phyloP scores from a whole-genome alignment of 2,329 filamentous ascomycete species.

The Diaporthe vexans region DNA sequence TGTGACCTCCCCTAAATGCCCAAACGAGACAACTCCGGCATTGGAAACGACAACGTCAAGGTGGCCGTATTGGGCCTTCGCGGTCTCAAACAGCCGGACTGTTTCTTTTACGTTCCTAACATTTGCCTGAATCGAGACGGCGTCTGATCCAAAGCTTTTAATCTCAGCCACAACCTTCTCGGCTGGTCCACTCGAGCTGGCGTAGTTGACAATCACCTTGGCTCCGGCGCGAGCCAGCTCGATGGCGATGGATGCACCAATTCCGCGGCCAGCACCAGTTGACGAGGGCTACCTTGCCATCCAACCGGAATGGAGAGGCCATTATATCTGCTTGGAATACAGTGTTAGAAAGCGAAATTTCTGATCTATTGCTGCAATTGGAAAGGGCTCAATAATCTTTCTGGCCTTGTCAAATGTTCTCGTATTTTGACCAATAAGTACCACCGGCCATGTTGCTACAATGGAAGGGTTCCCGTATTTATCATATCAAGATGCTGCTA shows the following conservation, averaged over 20 bases:
- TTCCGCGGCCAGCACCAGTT: slow-evolving; percentile 66
- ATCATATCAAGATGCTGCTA: neutral
- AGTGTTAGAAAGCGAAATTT: neutral
- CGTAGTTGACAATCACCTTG: slow-evolving; percentile 77
- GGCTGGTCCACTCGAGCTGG: slow-evolving; percentile 74
- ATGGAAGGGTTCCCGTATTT: neutral
- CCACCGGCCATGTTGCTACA: neutral
- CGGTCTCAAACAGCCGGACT: slow-evolving; percentile 72
- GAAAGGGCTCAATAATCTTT: neutral
- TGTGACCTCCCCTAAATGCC: slow-evolving; percentile 76
- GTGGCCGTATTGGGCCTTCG: slow-evolving; percentile 73
- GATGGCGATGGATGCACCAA: slow-evolving; percentile 75
- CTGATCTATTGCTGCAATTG: neutral
- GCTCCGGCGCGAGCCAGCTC: slow-evolving; percentile 76
- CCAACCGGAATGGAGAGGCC: slow-evolving; percentile 4
- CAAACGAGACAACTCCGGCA: slow-evolving; percentile 77
- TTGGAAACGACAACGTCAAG: slow-evolving; percentile 80
- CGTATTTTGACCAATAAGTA: neutral
- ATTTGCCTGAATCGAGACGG: slow-evolving; percentile 77
- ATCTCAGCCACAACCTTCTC: slow-evolving; percentile 76
- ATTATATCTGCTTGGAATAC: neutral
- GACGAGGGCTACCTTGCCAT: slow-evolving; percentile 1
- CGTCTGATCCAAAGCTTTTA: slow-evolving; percentile 73
- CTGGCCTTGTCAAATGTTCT: neutral
- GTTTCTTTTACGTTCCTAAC: slow-evolving; percentile 75